These are phyloP conservation scores for Lachnellula cervina DNA, from an alignment of 2,329 filamentous ascomycete species.

Conservation along the genomic window DNA sequence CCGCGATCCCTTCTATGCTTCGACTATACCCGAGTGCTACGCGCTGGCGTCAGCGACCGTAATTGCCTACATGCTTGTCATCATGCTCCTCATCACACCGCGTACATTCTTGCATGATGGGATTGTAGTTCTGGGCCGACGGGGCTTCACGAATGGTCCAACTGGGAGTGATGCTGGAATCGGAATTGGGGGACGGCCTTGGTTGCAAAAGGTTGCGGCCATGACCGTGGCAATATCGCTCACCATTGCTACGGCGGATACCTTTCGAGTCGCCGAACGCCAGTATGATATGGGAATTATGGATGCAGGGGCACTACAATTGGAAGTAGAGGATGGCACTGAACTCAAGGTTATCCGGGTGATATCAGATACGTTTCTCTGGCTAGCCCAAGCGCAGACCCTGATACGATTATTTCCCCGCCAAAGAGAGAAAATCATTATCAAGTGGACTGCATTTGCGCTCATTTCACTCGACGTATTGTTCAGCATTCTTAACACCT, in stretches of 20 bases:
- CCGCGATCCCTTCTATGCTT: constrained; percentile 86
- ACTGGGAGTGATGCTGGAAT: constrained; percentile 64
- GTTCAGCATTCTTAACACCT: constrained; percentile 89
- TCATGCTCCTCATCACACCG: constrained; percentile 89
- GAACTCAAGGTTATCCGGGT: constrained; percentile 87
- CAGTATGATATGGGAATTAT: constrained; percentile 79
- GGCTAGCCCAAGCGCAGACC: constrained; percentile 96
- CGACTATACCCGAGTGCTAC: constrained; percentile 88
- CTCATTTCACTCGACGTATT: constrained; percentile 86
- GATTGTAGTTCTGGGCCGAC: constrained; percentile 71
- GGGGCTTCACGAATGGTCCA: constrained; percentile 80
- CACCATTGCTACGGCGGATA: constrained; percentile 89
- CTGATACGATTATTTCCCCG: constrained; percentile 92
- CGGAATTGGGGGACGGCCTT: constrained; percentile 85
- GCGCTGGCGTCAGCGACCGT: constrained; percentile 85
- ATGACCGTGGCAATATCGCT: constrained; percentile 75
- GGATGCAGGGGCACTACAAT: constrained; percentile 71
- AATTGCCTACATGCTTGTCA: constrained; percentile 80
- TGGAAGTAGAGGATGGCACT: constrained; percentile 73
- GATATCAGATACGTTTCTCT: constrained; percentile 93
- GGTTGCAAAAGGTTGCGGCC: constrained; percentile 81
- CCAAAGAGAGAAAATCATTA: constrained; percentile 95
- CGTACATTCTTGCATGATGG: constrained; percentile 87
- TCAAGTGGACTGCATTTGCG: constrained; percentile 97
- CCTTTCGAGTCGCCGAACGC: constrained; percentile 74